A percentile compares a stretch with the other conserved stretches of the same genome.
phyloP scores from a whole-genome alignment of 768 basidiomycete genomes.

The Lyophyllum decastes region DNA sequence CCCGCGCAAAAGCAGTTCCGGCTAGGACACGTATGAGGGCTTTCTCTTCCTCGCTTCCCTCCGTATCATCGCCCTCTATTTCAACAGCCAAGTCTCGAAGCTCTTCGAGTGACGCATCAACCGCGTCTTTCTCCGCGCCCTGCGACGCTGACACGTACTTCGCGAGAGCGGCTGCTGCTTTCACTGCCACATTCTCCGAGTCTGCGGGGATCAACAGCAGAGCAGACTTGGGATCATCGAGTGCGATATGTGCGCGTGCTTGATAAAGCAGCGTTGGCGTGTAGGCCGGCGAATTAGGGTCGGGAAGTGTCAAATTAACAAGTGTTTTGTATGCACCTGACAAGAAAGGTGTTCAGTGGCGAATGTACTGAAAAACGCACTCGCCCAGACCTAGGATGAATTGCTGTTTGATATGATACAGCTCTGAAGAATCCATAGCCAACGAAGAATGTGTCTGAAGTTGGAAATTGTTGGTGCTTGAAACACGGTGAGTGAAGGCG shows the following conservation, averaged over 20 bases:
- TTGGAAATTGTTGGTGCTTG: conserved; percentile 2
- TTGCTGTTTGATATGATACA: conserved; percentile 74
- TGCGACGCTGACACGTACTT: conserved; percentile 55
- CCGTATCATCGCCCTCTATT: conserved; percentile 77
- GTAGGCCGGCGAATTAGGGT: conserved; percentile 64
- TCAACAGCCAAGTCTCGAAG: conserved; percentile 86
- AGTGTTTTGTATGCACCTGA: conserved; percentile 73
- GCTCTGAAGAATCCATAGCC: conserved; percentile 49
- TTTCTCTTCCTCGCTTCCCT: conserved; percentile 68
- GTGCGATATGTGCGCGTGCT: conserved; percentile 76
- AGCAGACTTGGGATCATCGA: conserved; percentile 58
- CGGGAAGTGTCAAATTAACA: conserved; percentile 54
- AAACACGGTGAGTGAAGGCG: conserved; percentile 7
- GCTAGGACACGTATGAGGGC: conserved; percentile 76
- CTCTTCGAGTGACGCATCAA: conserved; percentile 71
- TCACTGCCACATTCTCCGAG: conserved; percentile 66
- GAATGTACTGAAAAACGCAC: background rate
- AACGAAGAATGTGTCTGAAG: conserved; percentile 8
- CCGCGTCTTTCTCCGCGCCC: conserved; percentile 48
- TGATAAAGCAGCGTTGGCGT: conserved; percentile 70
- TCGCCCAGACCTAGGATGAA: conserved; percentile 63
- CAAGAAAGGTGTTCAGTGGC: background rate
- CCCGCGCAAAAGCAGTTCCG: conserved; percentile 83
- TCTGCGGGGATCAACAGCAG: conserved; percentile 55
- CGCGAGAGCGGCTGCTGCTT: conserved; percentile 75